Evolutionary conservation across 2,329 filamentous ascomycete genomes (phyloP).

Genomic region (Neofusicoccum cordaticola): DNA sequence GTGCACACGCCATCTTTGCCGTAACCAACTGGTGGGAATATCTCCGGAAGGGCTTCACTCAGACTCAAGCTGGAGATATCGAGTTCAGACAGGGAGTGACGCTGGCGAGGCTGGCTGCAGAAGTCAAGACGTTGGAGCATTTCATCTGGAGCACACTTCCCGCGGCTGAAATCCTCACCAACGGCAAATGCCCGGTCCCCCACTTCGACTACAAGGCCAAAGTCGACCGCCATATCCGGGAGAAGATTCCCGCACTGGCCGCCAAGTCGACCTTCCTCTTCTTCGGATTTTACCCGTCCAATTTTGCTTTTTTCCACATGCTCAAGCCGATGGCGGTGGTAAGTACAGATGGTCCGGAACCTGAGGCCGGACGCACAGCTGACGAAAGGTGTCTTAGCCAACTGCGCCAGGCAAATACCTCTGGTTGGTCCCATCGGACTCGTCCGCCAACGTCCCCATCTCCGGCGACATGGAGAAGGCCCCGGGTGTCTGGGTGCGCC

Average conservation of each 20-base stretch:
- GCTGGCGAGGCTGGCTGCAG: constrained; percentile 41
- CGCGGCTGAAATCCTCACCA: constrained; percentile 29
- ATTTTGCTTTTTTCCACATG: constrained; percentile 29
- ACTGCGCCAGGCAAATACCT: constrained; percentile 25
- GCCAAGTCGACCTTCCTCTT: constrained; percentile 30
- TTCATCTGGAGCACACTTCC: constrained; percentile 50
- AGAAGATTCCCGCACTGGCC: constrained; percentile 28
- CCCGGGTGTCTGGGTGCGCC: constrained; percentile 30
- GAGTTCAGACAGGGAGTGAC: constrained; percentile 44
- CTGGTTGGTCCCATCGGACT: constrained; percentile 26
- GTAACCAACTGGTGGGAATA: constrained; percentile 23
- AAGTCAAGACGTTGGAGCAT: constrained; percentile 38
- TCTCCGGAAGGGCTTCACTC: constrained; percentile 25
- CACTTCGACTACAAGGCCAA: constrained; percentile 46
- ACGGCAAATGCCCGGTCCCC: constrained; percentile 31
- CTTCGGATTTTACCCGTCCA: constrained; percentile 31
- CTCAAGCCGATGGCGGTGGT: constrained; percentile 27
- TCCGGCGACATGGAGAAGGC: constrained; percentile 29
- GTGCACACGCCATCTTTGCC: constrained; percentile 21
- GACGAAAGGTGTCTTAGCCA: background rate
- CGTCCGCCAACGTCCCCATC: constrained; percentile 24
- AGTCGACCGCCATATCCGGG: constrained; percentile 43
- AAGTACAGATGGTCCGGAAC: background rate
- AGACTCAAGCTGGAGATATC: constrained; percentile 34
- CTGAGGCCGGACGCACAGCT: background rate